Evolutionary conservation across 768 basidiomycete genomes (phyloP).

Genomic region (Scleroderma bovista): DNA sequence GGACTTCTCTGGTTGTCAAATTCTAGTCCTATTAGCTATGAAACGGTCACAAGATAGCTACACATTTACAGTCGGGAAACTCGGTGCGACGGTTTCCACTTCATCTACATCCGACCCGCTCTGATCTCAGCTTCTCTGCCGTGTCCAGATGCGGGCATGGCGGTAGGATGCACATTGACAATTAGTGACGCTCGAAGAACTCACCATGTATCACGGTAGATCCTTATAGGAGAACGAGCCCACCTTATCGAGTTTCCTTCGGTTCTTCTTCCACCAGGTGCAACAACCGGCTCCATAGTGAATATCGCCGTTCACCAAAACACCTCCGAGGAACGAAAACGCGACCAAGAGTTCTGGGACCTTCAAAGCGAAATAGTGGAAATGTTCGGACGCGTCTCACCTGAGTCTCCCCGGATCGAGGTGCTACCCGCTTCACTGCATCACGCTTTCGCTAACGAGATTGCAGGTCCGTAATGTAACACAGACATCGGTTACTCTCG

Average conservation of each 20-base stretch:
- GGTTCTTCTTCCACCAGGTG: slow-evolving; percentile 86
- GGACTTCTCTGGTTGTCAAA: too few relatives aligned
- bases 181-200: not conserved
- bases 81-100: slow-evolving; percentile 48
- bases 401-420: slow-evolving; percentile 67
- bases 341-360: slow-evolving; percentile 77
- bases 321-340: slow-evolving; percentile 71
- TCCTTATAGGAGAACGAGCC: slow-evolving; percentile 87
- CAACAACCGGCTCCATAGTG: slow-evolving; percentile 91
- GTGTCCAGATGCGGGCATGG: slow-evolving; percentile 88
- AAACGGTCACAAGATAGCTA: slow-evolving; percentile 55
- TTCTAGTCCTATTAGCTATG: slow-evolving; percentile 17
- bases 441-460: too few relatives aligned
- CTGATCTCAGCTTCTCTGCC: slow-evolving; percentile 5
- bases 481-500: slow-evolving; percentile 93
- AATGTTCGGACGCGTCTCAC: slow-evolving; percentile 63
- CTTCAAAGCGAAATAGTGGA: slow-evolving; percentile 78
- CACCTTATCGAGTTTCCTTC: slow-evolving; percentile 99
- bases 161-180: slow-evolving; percentile 43
- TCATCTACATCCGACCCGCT: not conserved
- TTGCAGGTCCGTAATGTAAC: slow-evolving; percentile 83
- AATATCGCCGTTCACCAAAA: slow-evolving; percentile 95
- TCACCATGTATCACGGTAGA: slow-evolving; percentile 38
- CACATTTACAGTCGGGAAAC: slow-evolving; percentile 92
- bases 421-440: too few relatives aligned